Conservation (phyloP, 495 filamentous ascomycete species). For the Penicilliopsis zonata region DNA sequence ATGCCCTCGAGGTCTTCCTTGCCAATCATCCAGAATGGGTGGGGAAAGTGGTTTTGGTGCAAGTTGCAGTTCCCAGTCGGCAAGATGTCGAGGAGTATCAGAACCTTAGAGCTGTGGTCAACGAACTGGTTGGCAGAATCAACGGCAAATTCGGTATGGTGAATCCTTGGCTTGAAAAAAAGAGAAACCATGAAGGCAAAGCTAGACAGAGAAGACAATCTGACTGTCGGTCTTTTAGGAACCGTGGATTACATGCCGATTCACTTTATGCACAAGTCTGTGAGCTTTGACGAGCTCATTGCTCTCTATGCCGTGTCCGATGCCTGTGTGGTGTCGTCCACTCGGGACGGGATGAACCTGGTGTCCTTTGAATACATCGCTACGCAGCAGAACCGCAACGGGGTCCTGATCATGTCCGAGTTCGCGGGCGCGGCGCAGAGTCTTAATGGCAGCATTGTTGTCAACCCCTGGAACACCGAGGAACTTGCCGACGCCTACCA, state of each 20-base stretch:
- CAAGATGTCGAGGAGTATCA: constrained; percentile 88
- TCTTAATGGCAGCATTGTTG: constrained; percentile 67
- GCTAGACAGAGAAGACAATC: no score
- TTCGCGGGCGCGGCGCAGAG: constrained; percentile 80
- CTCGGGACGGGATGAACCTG: constrained; percentile 83
- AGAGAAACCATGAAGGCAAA: no score
- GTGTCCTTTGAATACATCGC: constrained; percentile 89
- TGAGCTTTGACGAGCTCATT: constrained; percentile 71
- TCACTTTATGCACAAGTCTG: constrained; percentile 81
- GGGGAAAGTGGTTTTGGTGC: constrained; percentile 76
- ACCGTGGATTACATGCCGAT: constrained; percentile 87
- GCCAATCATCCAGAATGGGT: constrained; percentile 85
- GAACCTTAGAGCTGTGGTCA: constrained; percentile 74
- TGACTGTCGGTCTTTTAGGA: constrained; percentile 22
- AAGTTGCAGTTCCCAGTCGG: constrained; percentile 77
- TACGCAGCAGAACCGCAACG: constrained; percentile 65
- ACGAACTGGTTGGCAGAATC: constrained; percentile 77
- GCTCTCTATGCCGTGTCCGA: constrained; percentile 77
- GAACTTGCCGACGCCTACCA: constrained; percentile 75
- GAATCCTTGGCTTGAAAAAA: no score
- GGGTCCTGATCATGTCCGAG: constrained; percentile 77
- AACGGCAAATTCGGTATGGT: constrained; percentile 64
- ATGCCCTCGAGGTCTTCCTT: constrained; percentile 77
- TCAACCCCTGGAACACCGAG: constrained; percentile 87
- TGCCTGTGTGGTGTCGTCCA: constrained; percentile 76